Evolutionary conservation across 768 basidiomycete species (phyloP).

Genomic region (Mycena capillaripes): DNA sequence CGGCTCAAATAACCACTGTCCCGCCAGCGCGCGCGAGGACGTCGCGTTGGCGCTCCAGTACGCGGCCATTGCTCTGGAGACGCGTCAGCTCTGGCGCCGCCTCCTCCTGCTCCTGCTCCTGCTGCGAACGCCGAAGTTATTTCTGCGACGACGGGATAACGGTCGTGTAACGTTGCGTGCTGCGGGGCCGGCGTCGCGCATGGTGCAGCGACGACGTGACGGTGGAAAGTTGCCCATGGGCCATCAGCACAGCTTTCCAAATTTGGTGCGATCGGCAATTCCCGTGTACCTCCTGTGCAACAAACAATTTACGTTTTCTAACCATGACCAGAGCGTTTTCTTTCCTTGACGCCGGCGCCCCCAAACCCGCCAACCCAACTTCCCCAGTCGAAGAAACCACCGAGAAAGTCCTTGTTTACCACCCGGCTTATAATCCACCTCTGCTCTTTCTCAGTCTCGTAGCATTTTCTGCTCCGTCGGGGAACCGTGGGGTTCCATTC

Average conservation of each 20-base stretch:
- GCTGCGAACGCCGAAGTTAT: too few relatives aligned
- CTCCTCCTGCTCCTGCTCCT: slow-evolving; percentile 7
- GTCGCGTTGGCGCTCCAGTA: slow-evolving; percentile 61
- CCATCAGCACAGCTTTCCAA: too few relatives aligned
- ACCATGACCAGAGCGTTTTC: too few relatives aligned
- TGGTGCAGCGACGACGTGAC: neutral
- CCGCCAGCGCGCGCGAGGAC: slow-evolving; percentile 61
- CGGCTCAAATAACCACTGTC: slow-evolving; percentile 58
- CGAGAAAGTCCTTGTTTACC: neutral
- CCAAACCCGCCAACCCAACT: neutral
- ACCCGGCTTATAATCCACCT: slow-evolving; percentile 15
- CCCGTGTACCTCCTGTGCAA: too few relatives aligned
- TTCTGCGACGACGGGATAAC: neutral
- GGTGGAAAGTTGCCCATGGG: too few relatives aligned
- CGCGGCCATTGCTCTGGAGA: slow-evolving; percentile 36
- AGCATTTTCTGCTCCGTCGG: neutral
- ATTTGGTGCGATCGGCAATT: too few relatives aligned
- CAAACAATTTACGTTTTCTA: too few relatives aligned
- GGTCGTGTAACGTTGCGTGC: neutral
- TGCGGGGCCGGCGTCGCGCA: neutral
- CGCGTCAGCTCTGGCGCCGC: slow-evolving; percentile 36
- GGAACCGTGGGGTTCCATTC: slow-evolving; percentile 9
- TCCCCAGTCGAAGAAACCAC: neutral
- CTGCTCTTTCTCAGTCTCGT: neutral
- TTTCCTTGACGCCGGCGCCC: too few relatives aligned